Percentiles rank a stretch among this genome's conserved stretches.
phyloP scores from a whole-genome alignment of 805 yeast genomes.

The Pichia gijzeniarum region DNA sequence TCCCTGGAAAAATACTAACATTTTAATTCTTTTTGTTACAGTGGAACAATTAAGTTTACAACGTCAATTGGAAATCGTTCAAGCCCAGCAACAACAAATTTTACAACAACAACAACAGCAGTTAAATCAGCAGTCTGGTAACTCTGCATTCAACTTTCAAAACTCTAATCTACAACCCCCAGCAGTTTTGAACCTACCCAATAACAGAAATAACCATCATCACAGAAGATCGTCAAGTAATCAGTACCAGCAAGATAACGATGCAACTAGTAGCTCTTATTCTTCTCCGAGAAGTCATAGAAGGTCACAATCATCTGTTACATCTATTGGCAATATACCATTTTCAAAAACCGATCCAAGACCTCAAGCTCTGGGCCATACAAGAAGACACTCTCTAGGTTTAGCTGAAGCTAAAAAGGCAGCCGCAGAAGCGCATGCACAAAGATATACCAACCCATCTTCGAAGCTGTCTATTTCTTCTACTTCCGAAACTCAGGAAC shows the following conservation, averaged over 20 bases:
- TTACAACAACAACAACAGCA: slow-evolving; percentile 64
- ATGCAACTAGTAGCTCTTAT: slow-evolving; percentile 1
- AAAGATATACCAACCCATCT: slow-evolving; percentile 39
- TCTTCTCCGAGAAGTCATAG: slow-evolving; percentile 33
- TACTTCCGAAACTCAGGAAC: slow-evolving; percentile 3
- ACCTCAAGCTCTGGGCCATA: slow-evolving; percentile 56
- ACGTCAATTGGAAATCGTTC: slow-evolving; percentile 86
- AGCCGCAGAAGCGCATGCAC: slow-evolving; percentile 87
- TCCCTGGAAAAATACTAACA: slow-evolving; percentile 4
- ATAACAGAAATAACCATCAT: slow-evolving; percentile 25
- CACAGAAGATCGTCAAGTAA: slow-evolving; percentile 27
- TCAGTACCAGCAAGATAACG: slow-evolving; percentile 14
- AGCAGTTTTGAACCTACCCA: slow-evolving; percentile 14
- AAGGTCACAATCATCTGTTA: slow-evolving; percentile 38
- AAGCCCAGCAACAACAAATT: slow-evolving; percentile 86
- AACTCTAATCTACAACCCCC: slow-evolving; percentile 21
- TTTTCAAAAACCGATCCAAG: slow-evolving; percentile 18
- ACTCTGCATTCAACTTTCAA: slow-evolving; percentile 17
- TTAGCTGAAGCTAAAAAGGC: slow-evolving; percentile 90
- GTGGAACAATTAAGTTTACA: slow-evolving; percentile 85
- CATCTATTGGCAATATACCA: slow-evolving; percentile 20
- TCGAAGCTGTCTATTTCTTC: slow-evolving; percentile 22
- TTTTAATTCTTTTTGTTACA: slow-evolving; percentile 12
- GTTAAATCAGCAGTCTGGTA: slow-evolving; percentile 24
- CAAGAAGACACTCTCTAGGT: slow-evolving; percentile 88